A percentile compares a stretch with the other conserved stretches of the same genome.
Evolutionary conservation across 2,329 filamentous ascomycete species (phyloP).

Genomic region (Clathrospora elynae): DNA sequence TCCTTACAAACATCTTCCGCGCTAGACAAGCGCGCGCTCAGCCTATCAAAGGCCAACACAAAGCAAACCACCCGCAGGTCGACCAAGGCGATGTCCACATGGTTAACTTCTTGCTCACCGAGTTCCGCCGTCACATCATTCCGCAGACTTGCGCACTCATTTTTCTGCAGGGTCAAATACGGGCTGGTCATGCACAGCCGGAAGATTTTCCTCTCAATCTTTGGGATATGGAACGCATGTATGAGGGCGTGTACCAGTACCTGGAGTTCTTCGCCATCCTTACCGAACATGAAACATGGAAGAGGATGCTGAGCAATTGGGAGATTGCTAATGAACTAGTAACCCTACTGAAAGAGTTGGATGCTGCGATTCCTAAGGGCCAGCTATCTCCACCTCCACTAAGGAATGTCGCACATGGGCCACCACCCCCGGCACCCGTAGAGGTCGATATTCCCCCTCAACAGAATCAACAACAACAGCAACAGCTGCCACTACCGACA

Average conservation of each 20-base stretch:
- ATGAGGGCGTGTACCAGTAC: conserved; percentile 92
- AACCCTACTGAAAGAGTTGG: conserved; percentile 82
- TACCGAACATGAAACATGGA: conserved; percentile 82
- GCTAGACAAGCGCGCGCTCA: conserved; percentile 54
- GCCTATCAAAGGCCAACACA: conserved; percentile 52
- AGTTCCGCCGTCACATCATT: conserved; percentile 89
- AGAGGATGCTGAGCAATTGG: conserved; percentile 86
- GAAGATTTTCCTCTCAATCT: conserved; percentile 91
- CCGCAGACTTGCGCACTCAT: conserved; percentile 95
- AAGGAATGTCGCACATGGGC: conserved; percentile 37
- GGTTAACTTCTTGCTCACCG: conserved; percentile 89
- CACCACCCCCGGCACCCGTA: conserved; percentile 36
- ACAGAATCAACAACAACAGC: conserved; percentile 12
- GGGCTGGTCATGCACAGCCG: conserved; percentile 73
- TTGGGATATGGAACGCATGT: conserved; percentile 97
- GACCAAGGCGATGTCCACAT: conserved; percentile 66
- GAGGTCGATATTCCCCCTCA: conserved; percentile 21
- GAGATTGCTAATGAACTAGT: conserved; percentile 88
- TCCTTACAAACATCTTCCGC: conserved; percentile 88
- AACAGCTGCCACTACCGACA: conserved; percentile 30
- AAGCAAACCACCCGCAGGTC: conserved; percentile 52
- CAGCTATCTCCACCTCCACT: conserved; percentile 64
- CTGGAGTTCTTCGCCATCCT: conserved; percentile 91
- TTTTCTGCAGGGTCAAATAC: conserved; percentile 88
- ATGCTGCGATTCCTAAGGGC: conserved; percentile 79